A percentile compares a stretch with the other conserved stretches of the same genome.
Conservation (phyloP, 2,329 filamentous ascomycete species). For the Sclerotinia spermophila region DNA sequence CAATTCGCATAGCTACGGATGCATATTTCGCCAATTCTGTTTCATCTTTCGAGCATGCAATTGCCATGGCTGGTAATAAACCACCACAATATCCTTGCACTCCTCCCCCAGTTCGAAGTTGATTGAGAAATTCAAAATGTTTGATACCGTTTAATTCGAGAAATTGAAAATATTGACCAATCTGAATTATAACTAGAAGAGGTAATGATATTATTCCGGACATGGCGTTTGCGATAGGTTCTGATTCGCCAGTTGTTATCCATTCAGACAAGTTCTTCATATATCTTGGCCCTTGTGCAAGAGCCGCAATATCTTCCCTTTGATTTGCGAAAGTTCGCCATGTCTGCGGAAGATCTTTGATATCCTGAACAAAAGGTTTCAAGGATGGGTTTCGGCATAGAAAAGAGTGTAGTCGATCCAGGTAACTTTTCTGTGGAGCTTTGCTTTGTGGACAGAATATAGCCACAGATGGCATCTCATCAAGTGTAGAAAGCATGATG, state of each 20-base stretch:
- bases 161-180: conserved; percentile 20
- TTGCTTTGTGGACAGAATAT: conserved; percentile 15
- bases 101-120: conserved; percentile 15
- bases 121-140: conserved; percentile 16
- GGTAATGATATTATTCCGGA: conserved; percentile 18
- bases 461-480: conserved; percentile 2
- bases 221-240: background rate
- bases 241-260: background rate
- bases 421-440: background rate
- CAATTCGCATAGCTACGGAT: conserved; percentile 15
- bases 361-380: background rate
- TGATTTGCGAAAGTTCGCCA: background rate
- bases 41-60: conserved; percentile 20
- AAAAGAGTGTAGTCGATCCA: conserved; percentile 8
- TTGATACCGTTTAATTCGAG: conserved; percentile 12
- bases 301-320: background rate
- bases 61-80: conserved; percentile 16
- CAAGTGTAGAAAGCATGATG: background rate
- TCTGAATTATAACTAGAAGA: conserved; percentile 14
- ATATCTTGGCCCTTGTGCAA: background rate
- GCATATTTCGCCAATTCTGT: conserved; percentile 14
- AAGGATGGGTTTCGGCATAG: conserved; percentile 18
- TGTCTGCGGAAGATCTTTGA: conserved; percentile 14
- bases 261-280: background rate
- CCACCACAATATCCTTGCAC: conserved; percentile 24